phyloP scores from a whole-genome alignment of 768 basidiomycete genomes.

The Phanerochaete carnosa region DNA sequence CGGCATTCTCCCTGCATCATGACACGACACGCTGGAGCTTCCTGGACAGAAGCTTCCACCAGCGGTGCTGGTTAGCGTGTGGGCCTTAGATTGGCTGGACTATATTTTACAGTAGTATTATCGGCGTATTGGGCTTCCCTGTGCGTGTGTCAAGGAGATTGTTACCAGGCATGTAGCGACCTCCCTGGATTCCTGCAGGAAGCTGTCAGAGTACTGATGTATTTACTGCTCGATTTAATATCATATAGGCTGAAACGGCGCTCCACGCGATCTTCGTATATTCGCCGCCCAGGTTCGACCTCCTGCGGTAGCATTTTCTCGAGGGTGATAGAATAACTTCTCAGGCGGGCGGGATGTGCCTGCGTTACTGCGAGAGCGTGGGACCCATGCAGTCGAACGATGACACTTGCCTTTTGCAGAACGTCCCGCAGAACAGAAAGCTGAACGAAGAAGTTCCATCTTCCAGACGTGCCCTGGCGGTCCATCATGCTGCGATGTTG shows the following conservation, averaged over 20 bases:
- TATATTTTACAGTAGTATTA: background rate
- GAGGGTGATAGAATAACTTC: background rate
- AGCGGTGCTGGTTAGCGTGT: background rate
- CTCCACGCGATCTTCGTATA: background rate
- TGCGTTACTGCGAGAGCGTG: background rate
- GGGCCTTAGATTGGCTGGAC: background rate
- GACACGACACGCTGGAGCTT: background rate
- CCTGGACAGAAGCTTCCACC: conserved; percentile 5
- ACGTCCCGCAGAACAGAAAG: background rate
- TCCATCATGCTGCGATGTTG: no score
- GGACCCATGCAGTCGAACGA: background rate
- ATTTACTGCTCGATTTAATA: background rate
- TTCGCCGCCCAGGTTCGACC: background rate
- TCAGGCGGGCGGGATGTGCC: background rate
- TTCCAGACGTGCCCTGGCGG: no score
- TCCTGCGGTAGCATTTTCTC: no score
- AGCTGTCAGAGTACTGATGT: background rate
- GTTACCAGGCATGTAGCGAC: background rate
- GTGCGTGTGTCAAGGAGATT: background rate
- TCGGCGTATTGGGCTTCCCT: background rate
- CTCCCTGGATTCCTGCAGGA: background rate
- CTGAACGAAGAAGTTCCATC: no score
- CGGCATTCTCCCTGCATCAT: conserved; percentile 15
- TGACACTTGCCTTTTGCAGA: background rate
- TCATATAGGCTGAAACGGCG: background rate